Base-by-base conservation (phyloP, 176 grass and related monocot species). In the Areca catechu region DNA sequence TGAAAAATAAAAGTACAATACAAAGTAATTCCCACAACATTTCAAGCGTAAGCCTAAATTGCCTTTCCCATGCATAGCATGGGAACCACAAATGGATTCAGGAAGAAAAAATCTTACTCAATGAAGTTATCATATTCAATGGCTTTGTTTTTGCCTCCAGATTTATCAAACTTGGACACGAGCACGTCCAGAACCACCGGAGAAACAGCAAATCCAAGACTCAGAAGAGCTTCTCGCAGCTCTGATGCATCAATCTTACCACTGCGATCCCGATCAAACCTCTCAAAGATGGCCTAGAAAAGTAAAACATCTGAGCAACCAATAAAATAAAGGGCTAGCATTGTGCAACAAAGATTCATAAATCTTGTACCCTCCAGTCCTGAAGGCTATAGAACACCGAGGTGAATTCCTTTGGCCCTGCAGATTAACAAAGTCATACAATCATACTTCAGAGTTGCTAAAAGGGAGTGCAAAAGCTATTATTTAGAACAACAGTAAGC, bases 61-160 rank as follows among this genome's bases (percentile, higher is more conserved):
- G 34, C 34, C 34, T 43, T 43, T 10, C 7, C 0, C 34, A 43
- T 43, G 34, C 34, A 12, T 43, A 43, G 7, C 34, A 43, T 10
- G 34, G 2, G 10, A 43, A 43, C 34, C 7, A 12, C 34, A 43
- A 43, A 43, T 43, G 7, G 34, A 12, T 43, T 43, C 34, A 43
- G 34, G 34, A 43, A 43, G 34, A 43, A 43, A 43, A 43, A 2
- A 43, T 74, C 83, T 88, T 89, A 97, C 92, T 97, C 92, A 7
- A 97, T 97, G 54, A 97, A 97, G 84, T 91, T 97, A 61, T 97
- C 86, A 51, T 91, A 97, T 74, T 97, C 92, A 5, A 97, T 79
- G 1, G 86, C 86, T 63, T 64, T 85, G 78, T 54, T 85, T 57
- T 78, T 88, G 74, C 86, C 92, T 63, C 92, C 83, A 64, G 83